Base-by-base conservation (phyloP, 2,329 filamentous ascomycete genomes). In the Monosporascus sp. region DNA sequence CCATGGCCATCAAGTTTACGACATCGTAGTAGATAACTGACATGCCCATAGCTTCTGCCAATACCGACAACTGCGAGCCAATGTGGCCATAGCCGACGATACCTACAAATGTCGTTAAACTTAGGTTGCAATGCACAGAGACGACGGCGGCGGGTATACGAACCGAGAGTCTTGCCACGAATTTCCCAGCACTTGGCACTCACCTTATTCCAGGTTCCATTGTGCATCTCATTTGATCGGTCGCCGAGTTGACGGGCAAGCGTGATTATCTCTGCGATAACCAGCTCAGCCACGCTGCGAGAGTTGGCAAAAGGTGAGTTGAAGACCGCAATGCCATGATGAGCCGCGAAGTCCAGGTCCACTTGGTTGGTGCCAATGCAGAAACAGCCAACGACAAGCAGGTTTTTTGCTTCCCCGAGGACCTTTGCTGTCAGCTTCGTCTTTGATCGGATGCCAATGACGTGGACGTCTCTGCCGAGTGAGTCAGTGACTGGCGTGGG, bases 241-340 rank as follows among this genome's bases (percentile, higher is more conserved):
- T 99, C 94, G 58, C 90, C 87, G 36, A 99, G 80, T 74, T 99
- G 94, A 55, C 94, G 87, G 22, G 94, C 94, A 51, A 99, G 85
- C 40, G 81, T 78, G 66, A 99, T 97, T 67, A 99, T 92, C 74
- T 97, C 93, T 51, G 80, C 88, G 69, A 99, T 97, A 64, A 97
- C 91, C 53, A 97, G 80, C 77, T 99, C 94, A 53, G 94, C 94
- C 50, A 99, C 94, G 69, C 90, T 96, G 70, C 94, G 88, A 8
- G 93, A 97, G 76, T 99, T 99, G 75, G 90, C 92, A 75, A 99
- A 99, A 1, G 94, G 94, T 46, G 94, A 97, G 76, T 99, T 99
- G 84, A 99, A 99, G 59, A 99, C 94, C 37, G 92, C 91, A 69
- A 97, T 96, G 61, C 94, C 91, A 68, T 89, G 84, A 62, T 82